Evolutionary conservation across 805 yeast species (phyloP).

Genomic region (Nakazawaea wyomingensis): DNA sequence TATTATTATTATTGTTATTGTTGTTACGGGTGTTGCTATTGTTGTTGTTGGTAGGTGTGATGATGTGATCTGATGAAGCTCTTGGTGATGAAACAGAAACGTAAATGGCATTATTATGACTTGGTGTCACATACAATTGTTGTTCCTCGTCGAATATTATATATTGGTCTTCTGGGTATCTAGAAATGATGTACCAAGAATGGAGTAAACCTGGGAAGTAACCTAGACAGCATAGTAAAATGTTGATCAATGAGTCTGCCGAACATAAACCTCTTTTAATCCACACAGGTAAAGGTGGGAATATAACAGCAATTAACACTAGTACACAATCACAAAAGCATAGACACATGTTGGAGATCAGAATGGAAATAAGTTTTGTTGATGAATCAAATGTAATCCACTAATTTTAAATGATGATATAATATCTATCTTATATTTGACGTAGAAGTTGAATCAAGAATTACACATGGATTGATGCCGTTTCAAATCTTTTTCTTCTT

Average conservation of each 20-base stretch:
- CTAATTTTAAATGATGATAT: too few species aligned
- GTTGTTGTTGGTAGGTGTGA: constrained; percentile 1
- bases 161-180: constrained; percentile 34
- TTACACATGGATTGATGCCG: too few species aligned
- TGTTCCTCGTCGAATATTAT: constrained; percentile 14
- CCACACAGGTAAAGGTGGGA: constrained; percentile 78
- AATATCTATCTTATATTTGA: too few species aligned
- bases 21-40: background rate
- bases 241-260: constrained; percentile 63
- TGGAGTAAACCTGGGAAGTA: constrained; percentile 69
- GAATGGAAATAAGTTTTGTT: too few species aligned
- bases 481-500: background rate
- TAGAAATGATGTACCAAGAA: constrained; percentile 58
- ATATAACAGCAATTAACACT: constrained; percentile 61
- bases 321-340: constrained; percentile 56
- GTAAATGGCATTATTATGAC: constrained; percentile 5
- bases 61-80: too few species aligned
- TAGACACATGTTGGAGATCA: constrained; percentile 23
- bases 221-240: constrained; percentile 56
- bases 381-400: too few species aligned
- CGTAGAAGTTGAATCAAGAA: too few species aligned
- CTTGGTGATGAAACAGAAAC: constrained; percentile 18
- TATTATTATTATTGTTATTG: constrained; percentile 16
- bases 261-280: constrained; percentile 70
- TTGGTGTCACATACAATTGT: constrained; percentile 10